phyloP scores from a whole-genome alignment of 495 filamentous ascomycete genomes.

The Bryoglossum gracile region DNA sequence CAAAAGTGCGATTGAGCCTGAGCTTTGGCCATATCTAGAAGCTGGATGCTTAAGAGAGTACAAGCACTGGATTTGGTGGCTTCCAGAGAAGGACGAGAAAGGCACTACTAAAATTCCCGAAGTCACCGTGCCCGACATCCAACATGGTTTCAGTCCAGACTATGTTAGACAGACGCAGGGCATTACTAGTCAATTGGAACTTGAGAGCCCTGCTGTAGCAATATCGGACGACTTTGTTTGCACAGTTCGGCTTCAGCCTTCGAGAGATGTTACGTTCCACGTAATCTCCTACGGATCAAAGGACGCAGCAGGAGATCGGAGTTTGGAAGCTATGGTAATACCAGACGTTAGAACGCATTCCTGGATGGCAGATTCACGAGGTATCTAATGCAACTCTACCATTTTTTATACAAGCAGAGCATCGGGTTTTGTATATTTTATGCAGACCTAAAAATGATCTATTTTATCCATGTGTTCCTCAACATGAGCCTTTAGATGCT shows the following conservation, averaged over 20 bases:
- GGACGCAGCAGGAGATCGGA: background rate
- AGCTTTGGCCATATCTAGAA: background rate
- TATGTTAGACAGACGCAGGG: background rate
- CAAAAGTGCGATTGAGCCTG: background rate
- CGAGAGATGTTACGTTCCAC: conserved; percentile 2
- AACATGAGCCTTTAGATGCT: background rate
- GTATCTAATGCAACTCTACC: background rate
- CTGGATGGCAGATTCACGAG: background rate
- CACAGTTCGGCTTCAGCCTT: background rate
- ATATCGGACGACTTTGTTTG: background rate
- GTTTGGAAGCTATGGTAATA: background rate
- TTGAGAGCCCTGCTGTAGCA: background rate
- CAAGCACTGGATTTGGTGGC: background rate
- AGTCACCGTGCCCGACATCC: background rate
- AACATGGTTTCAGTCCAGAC: background rate
- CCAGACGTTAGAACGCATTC: background rate
- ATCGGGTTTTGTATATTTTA: background rate
- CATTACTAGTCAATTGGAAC: background rate
- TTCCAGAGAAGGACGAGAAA: background rate
- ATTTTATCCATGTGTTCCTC: background rate
- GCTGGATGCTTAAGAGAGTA: background rate
- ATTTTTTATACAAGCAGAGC: background rate
- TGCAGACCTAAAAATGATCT: background rate
- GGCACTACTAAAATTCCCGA: background rate
- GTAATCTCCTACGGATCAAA: background rate